Base-by-base conservation (phyloP, 139 green algal species). In the Deuterostichococcus epilithicus region DNA sequence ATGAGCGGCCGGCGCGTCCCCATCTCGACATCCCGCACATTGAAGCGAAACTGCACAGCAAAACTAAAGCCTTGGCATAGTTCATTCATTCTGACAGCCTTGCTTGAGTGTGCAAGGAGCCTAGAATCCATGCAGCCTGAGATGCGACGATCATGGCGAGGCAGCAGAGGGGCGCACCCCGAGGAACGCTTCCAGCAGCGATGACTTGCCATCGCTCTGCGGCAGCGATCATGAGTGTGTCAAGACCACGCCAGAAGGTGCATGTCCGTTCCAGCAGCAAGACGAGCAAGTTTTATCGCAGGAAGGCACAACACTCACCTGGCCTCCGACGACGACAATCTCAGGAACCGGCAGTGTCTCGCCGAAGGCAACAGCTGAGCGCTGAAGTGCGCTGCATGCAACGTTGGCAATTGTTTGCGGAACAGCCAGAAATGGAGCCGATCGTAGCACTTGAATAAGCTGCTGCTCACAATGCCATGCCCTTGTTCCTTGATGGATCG, bases 1-100 rank as follows among this genome's bases (percentile, higher is more conserved):
- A 94, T 94, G 5, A 97, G 85, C 3, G 91, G 92, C 6, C 92
- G 85, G 18, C 92, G 82, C 0, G 94, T 97, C 70, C 94, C 94
- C 90, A 97, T 98, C 78, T 98, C 94, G 45, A 94, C 91, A 76
- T 95, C 90, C 71, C 39, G 68, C 68, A 97, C 83, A 78, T 97
- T 97, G 89, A 97, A 97, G 3, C 90, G 87, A 72, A 97, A 97
- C 86, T 93, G 78, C 68, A 72, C 18, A 52, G n/a, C n/a, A n/a
- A n/a, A n/a, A n/a, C n/a, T n/a, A n/a, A n/a, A n/a, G n/a, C n/a
- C n/a, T n/a, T n/a, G n/a, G n/a, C n/a, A n/a, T n/a, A n/a, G n/a
- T n/a, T n/a, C n/a, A n/a, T n/a, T n/a, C n/a, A n/a, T n/a, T n/a
- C n/a, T n/a, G n/a, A n/a, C n/a, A n/a, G n/a, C n/a, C n/a, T n/a